Percentiles rank a stretch among this genome's conserved stretches.
These are phyloP conservation scores for Plasmopara muralis DNA, from an alignment of 352 stramenopile genomes.

Conservation along the genomic window DNA sequence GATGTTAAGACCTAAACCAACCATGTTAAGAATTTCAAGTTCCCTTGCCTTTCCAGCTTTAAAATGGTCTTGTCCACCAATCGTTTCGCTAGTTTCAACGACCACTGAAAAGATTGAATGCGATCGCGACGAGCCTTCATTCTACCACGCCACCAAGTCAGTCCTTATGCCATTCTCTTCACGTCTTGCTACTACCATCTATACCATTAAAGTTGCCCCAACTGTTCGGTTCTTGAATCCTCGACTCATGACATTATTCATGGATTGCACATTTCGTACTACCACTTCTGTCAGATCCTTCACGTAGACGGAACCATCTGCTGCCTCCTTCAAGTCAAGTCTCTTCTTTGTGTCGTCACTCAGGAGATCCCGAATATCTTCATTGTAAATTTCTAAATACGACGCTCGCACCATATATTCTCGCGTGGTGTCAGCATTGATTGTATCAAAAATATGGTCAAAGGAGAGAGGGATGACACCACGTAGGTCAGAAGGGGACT, in stretches of 20 bases:
- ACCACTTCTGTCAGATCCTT: slow-evolving; percentile 85
- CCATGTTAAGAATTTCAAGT: background rate
- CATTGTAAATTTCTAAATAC: slow-evolving; percentile 95
- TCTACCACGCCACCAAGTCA: slow-evolving; percentile 27
- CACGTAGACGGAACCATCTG: slow-evolving; percentile 79
- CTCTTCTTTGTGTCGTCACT: slow-evolving; percentile 71
- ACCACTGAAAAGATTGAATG: slow-evolving; percentile 86
- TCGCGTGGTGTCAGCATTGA: slow-evolving; percentile 49
- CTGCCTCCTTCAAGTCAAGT: slow-evolving; percentile 81
- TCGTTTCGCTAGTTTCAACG: slow-evolving; percentile 75
- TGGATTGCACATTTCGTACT: slow-evolving; percentile 63
- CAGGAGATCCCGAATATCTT: slow-evolving; percentile 90
- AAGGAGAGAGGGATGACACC: slow-evolving; percentile 82
- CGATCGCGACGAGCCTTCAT: slow-evolving; percentile 74
- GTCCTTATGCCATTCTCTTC: background rate
- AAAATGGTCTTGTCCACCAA: slow-evolving; percentile 66
- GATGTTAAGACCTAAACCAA: background rate
- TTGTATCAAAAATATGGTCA: slow-evolving; percentile 85
- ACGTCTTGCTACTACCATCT: background rate
- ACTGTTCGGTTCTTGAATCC: slow-evolving; percentile 84
- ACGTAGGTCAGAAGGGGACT: slow-evolving; percentile 60
- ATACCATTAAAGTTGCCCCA: slow-evolving; percentile 74
- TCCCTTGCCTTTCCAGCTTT: slow-evolving; percentile 65
- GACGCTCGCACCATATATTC: slow-evolving; percentile 85
- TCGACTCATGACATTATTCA: slow-evolving; percentile 74